Base-by-base conservation (phyloP, 768 basidiomycete species). In the Solioccasus polychromus region DNA sequence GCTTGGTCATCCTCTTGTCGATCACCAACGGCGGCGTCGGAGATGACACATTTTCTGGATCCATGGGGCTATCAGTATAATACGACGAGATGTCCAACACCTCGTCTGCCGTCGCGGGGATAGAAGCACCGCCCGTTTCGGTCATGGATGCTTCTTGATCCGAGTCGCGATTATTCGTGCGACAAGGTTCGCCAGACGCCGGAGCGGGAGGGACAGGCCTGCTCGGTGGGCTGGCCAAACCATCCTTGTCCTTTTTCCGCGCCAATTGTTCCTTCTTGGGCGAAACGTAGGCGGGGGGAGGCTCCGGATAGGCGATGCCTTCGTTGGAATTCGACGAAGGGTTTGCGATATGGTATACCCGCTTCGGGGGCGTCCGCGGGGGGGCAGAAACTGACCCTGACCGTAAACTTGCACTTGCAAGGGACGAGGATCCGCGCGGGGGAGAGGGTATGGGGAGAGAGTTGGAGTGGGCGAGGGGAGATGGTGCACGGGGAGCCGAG, bases 231-330 rank as follows among this genome's bases (percentile, higher is more conserved):
- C 42, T 19, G 32, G 19, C 39, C 22, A 30, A 11, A 3, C 26
- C 53, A 15, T 50, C 53, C 23, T 60, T 59, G 51, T 66, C 61
- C 40, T 45, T 56, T 54, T 14, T 42, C 3, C 15, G 38, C 28
- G 23, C 15, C 35, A 37, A 51, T 12, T 31, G 36, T 12, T 35
- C 44, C 42, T 43, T 47, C 14, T 40, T 23, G 28, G 60, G 60
- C 1, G 64, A 71, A 23, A 18, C 59, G 34, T 78, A 78, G 2
- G 78, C 74, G 3, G 78, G 76, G 0, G 77, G 78, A 7, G 76
- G 75, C 5, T 76, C 71, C n/a, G n/a, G n/a, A n/a, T n/a, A n/a
- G n/a, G n/a, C n/a, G n/a, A n/a, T n/a, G 20, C 31, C 54, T 9
- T 60, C 48, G 8, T 31, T 32, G 10, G 49, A 61, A 32, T 58